Base-by-base conservation (phyloP, 352 stramenopile species). In the Phytophthora hybrid region DNA sequence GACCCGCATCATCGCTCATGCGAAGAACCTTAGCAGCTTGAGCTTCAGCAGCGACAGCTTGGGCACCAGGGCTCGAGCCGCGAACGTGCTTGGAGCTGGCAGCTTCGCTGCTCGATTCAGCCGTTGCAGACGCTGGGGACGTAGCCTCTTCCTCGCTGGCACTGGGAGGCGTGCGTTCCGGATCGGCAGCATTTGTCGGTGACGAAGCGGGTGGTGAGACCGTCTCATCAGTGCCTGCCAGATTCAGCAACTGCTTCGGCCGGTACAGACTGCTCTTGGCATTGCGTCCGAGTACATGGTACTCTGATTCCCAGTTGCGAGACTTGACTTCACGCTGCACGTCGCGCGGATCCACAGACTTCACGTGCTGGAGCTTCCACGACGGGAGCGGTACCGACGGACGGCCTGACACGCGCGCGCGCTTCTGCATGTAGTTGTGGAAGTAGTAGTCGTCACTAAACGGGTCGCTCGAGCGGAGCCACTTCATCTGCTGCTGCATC, bases 391-490 rank as follows among this genome's bases (percentile, higher is more conserved):
- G 89, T 1, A 88, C 73, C 3, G 78, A 78, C 5, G 76, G 66
- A 29, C 79, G 68, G 19, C 81, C 81, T 29, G 74, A 59, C 13
- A 67, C 69, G 14, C 87, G 84, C 41, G 80, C 75, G 14, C 88
- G 85, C 76, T 96, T 96, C 76, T 93, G 85, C 75, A 88, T 77
- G 47, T 86, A 93, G 66, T 95, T 95, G 76, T 95, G 85, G 66
- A 93, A 96, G 62, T 95, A 96, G 67, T 96, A 95, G 74, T 96
- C 89, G 67, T 96, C 89, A 70, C 88, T 96, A 74, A 95, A 96
- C 56, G 89, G 89, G 55, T 96, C 89, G 64, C 88, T 94, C n/a
- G 80, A 89, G 23, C 88, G 88, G 31, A 96, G 80, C 79, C 89
- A 86, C 82, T 96, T 96, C 84, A 93, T 88, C 59, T 94, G 88